A percentile compares a stretch with the other conserved stretches of the same genome.
phyloP scores from a whole-genome alignment of 306 rosid genomes.

The Gastrolobium villosum region DNA sequence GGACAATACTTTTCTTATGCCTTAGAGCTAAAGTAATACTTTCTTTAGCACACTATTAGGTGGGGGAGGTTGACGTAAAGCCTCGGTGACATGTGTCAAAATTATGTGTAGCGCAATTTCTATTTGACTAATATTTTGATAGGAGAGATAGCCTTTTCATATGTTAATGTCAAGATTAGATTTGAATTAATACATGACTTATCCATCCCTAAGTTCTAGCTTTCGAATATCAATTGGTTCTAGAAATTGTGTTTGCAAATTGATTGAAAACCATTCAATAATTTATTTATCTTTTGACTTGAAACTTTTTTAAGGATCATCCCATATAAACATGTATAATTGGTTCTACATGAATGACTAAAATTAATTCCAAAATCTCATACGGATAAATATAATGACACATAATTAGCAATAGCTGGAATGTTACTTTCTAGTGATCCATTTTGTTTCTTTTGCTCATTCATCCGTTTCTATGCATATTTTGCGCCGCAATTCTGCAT shows the following conservation, averaged over 20 bases:
- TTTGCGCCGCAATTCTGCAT: conserved; percentile 65
- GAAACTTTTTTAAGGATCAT: not conserved
- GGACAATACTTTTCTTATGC: conserved; percentile 30
- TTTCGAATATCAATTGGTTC: conserved; percentile 41
- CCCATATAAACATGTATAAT: not conserved
- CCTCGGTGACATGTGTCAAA: conserved; percentile 51
- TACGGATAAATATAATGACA: not conserved
- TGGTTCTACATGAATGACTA: not conserved
- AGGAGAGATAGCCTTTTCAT: not conserved
- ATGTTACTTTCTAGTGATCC: conserved; percentile 36
- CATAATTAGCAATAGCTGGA: conserved; percentile 9
- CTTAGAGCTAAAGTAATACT: conserved; percentile 38
- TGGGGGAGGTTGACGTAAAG: conserved; percentile 51
- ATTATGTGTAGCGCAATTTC: conserved; percentile 25
- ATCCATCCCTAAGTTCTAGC: not conserved
- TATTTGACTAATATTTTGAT: conserved; percentile 37
- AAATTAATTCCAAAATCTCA: not conserved
- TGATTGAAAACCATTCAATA: conserved; percentile 5
- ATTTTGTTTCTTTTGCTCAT: conserved; percentile 16
- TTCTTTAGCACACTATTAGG: conserved; percentile 42
- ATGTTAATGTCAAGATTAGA: conserved; percentile 25
- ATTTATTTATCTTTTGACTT: conserved; percentile 12
- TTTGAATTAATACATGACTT: conserved; percentile 22
- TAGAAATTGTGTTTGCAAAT: conserved; percentile 46
- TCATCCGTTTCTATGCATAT: conserved; percentile 39